These are phyloP conservation scores for Hydrangea macrophylla DNA, from an alignment of 148 eudicot species.

Conservation along the genomic window DNA sequence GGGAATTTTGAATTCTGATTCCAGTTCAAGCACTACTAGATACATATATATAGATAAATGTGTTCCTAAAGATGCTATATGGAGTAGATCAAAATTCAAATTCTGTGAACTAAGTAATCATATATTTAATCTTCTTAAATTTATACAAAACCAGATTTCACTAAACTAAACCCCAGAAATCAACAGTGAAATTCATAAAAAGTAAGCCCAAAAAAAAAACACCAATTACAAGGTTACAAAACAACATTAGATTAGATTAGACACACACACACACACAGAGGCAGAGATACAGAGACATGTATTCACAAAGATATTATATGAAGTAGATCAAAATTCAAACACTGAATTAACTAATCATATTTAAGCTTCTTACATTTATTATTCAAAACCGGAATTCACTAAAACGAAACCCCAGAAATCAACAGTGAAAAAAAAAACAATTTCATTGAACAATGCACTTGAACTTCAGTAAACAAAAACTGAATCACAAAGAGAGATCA, in stretches of 20 bases:
- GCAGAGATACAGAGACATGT: not conserved
- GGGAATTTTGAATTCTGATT: not conserved
- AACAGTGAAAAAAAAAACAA: not conserved
- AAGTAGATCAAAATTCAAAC: not conserved
- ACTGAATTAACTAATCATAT: not conserved
- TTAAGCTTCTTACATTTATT: not conserved
- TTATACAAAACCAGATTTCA: not conserved
- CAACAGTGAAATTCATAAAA: not conserved
- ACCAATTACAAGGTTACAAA: not conserved
- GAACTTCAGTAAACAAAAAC: not conserved
- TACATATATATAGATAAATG: not conserved
- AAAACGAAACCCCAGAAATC: not conserved
- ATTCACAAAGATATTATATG: no score
- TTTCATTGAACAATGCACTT: not conserved
- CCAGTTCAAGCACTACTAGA: not conserved
- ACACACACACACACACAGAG: no score
- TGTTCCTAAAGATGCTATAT: not conserved
- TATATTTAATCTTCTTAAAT: not conserved
- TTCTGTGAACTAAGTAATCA: not conserved
- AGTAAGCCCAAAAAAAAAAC: not conserved
- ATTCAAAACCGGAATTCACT: no score
- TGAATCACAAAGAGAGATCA: not conserved
- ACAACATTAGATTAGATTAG: no score
- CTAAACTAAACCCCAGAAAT: not conserved
- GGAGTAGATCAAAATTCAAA: not conserved